A percentile compares a stretch with the other conserved stretches of the same genome.
phyloP scores from a whole-genome alignment of 2,329 filamentous ascomycete species.

The Colletotrichum plurivorum region DNA sequence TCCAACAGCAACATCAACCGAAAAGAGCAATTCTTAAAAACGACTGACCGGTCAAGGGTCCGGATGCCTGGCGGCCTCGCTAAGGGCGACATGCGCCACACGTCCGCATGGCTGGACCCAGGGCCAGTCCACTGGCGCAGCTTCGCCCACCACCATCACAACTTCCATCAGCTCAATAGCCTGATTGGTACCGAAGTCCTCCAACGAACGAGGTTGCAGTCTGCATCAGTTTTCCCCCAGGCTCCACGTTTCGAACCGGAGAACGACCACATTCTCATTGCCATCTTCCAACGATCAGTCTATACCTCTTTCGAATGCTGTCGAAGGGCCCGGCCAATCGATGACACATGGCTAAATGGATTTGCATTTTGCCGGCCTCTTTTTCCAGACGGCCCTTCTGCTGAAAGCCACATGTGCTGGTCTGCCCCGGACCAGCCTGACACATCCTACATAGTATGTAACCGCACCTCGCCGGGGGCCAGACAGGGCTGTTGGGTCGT shows the following conservation, averaged over 20 bases:
- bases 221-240: slow-evolving; percentile 10
- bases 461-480: slow-evolving; percentile 15
- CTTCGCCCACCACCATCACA: slow-evolving; percentile 29
- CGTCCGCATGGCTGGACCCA: slow-evolving; percentile 28
- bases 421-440: slow-evolving; percentile 11
- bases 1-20: not conserved
- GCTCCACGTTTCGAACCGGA: slow-evolving; percentile 21
- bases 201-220: not conserved
- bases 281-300: slow-evolving; percentile 25
- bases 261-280: not conserved
- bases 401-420: slow-evolving; percentile 39
- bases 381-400: slow-evolving; percentile 43
- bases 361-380: slow-evolving; percentile 45
- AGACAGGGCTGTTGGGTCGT: slow-evolving; percentile 22
- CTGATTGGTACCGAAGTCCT: slow-evolving; percentile 1
- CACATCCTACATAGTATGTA: not conserved
- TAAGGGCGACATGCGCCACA: slow-evolving; percentile 18
- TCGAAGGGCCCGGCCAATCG: slow-evolving; percentile 21
- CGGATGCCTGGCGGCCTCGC: slow-evolving; percentile 15
- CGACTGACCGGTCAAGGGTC: slow-evolving; percentile 9
- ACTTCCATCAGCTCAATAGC: slow-evolving; percentile 7
- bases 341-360: slow-evolving; percentile 45
- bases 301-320: slow-evolving; percentile 4
- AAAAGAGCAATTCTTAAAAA: not conserved
- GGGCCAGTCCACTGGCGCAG: slow-evolving; percentile 12